Evolutionary conservation across 1,284 basidiomycete genomes (phyloP), one percentile per base, ranked within the genome.

Genomic region (Chiua sp.): DNA sequence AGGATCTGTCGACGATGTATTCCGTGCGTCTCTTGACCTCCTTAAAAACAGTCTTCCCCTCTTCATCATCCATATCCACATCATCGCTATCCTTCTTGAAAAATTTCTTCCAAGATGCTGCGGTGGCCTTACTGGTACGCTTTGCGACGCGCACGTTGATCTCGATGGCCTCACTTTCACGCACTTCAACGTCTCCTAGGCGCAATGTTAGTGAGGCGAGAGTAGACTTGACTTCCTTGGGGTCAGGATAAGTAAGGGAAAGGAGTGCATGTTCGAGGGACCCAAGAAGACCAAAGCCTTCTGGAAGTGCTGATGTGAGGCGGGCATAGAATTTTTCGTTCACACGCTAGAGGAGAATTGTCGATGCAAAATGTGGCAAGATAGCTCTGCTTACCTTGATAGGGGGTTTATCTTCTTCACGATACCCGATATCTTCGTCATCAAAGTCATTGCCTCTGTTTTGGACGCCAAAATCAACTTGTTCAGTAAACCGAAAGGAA

Each of bases 51-150:
- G 68, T 72, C 51, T 77, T 78, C 1, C 70, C 69, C 3, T 72
- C 70, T 26, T 70, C 69, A 13, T 75, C 70, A 8, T 66, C 70
- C 2, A 72, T 74, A 57, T 74, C 75, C 16, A 59, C 62, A 1
- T 66, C 63, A 0, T 44, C 55, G 11, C 63, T 30, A 61, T 72
- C 48, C 68, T 68, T 55, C 63, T 70, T 61, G 63, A 83, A 85
- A 69, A 93, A 93, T 71, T 92, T 93, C 75, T 93, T 94, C 84
- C 91, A 90, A n/a, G 87, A 77, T 60, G 92, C 90, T 0, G 94
- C 89, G 22, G 87, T 80, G 3, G 85, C 84, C 35, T 87, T 72
- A 32, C 91, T 86, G 1, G 94, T 96, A 62, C 90, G 92, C 77
- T 98, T 98, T 69, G 87, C 91, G 44, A 89, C 83, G 69, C 89